Evolutionary conservation across 2,329 filamentous ascomycete species (phyloP), one percentile per base, ranked within the genome.

Genomic region (Botryotinia convoluta): DNA sequence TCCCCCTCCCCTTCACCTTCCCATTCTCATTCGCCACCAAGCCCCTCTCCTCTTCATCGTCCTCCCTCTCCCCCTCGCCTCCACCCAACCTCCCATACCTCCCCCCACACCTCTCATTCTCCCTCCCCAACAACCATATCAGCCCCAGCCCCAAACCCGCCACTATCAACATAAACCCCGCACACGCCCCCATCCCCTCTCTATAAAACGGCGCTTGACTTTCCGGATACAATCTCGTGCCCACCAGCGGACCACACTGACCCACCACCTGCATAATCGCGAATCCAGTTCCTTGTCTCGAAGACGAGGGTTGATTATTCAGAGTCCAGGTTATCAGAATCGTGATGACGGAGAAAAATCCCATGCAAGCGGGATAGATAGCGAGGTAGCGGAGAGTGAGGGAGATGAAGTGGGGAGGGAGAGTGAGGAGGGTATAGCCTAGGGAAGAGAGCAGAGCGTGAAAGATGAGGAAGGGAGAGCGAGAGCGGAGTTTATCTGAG

Each of bases 301-400:
- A 88, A 75, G 91, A 89, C 20, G 86, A 89, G 71, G 87, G 84
- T 80, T 96, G 93, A 81, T 97, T 97, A 80, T 97, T 97, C 79
- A 97, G 88, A 51, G 89, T 93, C 94, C 94, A 97, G 2, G 93
- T 92, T 73, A 97, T 92, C 77, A 95, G 91, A 45, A 97, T 86
- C 0, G 93, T 94, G 73, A 97, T 92, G 32, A 93, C 92, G 74
- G 88, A 90, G 85, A 97, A 95, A 83, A 97, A 96, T 6, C 94
- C 94, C 0, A 90, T 84, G 2, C 91, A 88, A 2, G 94, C 93
- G 0, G 93, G 93, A 80, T 92, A 97, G 12, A 97, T 87, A 72
- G 90, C 92, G 9, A 91, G 78, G 79, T 97, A 97, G 29, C 93
- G 87, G 54, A 88, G 75, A 62, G 86, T 83, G 16, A 86, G 85